phyloP scores from a whole-genome alignment of 73 alveolate genomes.

The Durusdinium trenchii region DNA sequence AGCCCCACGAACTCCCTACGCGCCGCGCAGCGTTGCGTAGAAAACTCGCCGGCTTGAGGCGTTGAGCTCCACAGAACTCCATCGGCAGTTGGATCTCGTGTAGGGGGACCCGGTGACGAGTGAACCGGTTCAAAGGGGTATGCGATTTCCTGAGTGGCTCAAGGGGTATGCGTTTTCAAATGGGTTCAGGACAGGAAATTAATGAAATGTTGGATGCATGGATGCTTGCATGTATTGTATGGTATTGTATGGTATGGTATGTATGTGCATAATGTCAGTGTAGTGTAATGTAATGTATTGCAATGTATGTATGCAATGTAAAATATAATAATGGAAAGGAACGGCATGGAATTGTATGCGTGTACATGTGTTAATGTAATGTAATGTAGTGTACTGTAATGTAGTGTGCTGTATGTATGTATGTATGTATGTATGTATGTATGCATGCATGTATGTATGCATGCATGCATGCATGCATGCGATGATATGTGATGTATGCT shows the following conservation, averaged over 20 bases:
- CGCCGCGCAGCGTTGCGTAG: no score
- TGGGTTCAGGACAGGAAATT: background rate
- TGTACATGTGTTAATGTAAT: background rate
- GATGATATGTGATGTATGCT: no score
- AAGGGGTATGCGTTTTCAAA: background rate
- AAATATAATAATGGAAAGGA: background rate
- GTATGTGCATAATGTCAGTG: background rate
- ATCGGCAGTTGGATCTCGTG: slow-evolving; percentile 45
- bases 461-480: background rate
- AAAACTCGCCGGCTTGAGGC: no score
- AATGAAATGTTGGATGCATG: background rate
- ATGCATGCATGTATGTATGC: background rate
- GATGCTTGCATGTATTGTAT: background rate
- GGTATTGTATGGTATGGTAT: background rate
- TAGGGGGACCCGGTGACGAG: background rate
- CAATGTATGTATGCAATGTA: background rate
- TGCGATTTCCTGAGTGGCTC: background rate
- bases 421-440: background rate
- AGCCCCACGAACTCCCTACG: no score
- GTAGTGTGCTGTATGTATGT: background rate
- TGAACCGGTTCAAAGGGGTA: background rate
- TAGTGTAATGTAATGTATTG: background rate
- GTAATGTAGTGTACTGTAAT: background rate
- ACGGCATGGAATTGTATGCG: background rate
- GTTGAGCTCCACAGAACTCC: slow-evolving; percentile 10